Evolutionary conservation across 2,329 filamentous ascomycete genomes (phyloP).

Genomic region (Ophiosphaerella herpotricha): DNA sequence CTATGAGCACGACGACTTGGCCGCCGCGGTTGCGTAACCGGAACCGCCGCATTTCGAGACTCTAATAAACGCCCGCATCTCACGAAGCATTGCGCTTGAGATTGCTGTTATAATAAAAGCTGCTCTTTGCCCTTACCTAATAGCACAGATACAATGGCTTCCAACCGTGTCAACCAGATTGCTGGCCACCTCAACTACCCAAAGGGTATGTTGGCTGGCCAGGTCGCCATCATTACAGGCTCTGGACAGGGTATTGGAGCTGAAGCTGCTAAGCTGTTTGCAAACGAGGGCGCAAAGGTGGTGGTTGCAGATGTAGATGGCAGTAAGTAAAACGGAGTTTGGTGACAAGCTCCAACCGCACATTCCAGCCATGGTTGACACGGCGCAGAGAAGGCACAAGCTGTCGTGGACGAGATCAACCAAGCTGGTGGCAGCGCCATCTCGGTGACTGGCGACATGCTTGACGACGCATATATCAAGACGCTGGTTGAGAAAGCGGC

Average conservation of each 20-base stretch:
- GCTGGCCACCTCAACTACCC: constrained; percentile 82
- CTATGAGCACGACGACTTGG: background rate
- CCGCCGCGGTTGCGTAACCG: background rate
- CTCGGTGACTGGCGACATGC: constrained; percentile 76
- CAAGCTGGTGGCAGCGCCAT: constrained; percentile 68
- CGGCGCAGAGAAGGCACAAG: constrained; percentile 67
- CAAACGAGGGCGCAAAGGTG: constrained; percentile 85
- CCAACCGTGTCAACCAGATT: constrained; percentile 68
- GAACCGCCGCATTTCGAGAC: background rate
- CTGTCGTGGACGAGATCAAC: constrained; percentile 73
- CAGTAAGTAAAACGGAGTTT: constrained; percentile 47
- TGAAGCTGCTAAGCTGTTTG: constrained; percentile 79
- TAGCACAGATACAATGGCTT: constrained; percentile 15
- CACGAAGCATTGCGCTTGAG: background rate
- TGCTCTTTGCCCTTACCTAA: background rate
- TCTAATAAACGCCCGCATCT: background rate
- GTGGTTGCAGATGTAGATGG: constrained; percentile 82
- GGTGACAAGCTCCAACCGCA: background rate
- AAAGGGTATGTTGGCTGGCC: constrained; percentile 74
- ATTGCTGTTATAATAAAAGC: background rate
- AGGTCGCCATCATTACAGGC: constrained; percentile 87
- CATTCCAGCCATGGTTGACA: constrained; percentile 11
- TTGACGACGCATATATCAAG: constrained; percentile 71
- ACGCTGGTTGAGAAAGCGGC: constrained; percentile 74
- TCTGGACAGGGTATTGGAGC: constrained; percentile 87